Percentiles rank a stretch among this genome's conserved stretches.
These are phyloP conservation scores for Alternaria brassicae DNA, from an alignment of 2,329 filamentous ascomycete species.

Conservation along the genomic window DNA sequence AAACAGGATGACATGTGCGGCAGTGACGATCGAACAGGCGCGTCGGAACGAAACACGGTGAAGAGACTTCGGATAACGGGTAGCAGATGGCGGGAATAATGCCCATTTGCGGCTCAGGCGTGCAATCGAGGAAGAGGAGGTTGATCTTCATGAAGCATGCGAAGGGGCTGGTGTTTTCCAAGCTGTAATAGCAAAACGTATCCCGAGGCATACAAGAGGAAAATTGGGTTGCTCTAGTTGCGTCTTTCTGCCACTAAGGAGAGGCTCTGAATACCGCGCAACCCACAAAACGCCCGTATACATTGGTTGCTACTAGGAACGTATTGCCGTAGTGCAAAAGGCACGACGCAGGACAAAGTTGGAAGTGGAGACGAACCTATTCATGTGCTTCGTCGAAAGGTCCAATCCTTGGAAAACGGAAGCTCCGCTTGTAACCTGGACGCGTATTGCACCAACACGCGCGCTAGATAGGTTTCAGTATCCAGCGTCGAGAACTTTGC, in stretches of 20 bases:
- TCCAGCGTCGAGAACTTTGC: constrained; percentile 10
- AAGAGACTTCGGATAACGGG: constrained; percentile 10
- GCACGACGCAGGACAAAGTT: constrained; percentile 23
- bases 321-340: constrained; percentile 15
- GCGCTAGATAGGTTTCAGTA: constrained; percentile 17
- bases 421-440: constrained; percentile 9
- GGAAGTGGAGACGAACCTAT: constrained; percentile 17
- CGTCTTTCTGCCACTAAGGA: not conserved
- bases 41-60: constrained; percentile 17
- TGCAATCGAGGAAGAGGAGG: not conserved
- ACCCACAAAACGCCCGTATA: constrained; percentile 9
- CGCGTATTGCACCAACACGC: constrained; percentile 11
- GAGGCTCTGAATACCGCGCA: not conserved
- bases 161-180: not conserved
- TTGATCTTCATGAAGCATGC: not conserved
- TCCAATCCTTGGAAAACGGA: not conserved
- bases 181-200: not conserved
- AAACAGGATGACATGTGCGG: not conserved
- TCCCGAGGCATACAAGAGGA: not conserved
- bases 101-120: not conserved
- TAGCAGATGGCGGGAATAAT: constrained; percentile 7
- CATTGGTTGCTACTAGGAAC: constrained; percentile 4
- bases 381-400: constrained; percentile 6
- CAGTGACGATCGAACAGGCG: constrained; percentile 6
- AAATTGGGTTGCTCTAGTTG: not conserved